Base-by-base conservation (phyloP, 805 yeast species). In the Saturnispora dispora region DNA sequence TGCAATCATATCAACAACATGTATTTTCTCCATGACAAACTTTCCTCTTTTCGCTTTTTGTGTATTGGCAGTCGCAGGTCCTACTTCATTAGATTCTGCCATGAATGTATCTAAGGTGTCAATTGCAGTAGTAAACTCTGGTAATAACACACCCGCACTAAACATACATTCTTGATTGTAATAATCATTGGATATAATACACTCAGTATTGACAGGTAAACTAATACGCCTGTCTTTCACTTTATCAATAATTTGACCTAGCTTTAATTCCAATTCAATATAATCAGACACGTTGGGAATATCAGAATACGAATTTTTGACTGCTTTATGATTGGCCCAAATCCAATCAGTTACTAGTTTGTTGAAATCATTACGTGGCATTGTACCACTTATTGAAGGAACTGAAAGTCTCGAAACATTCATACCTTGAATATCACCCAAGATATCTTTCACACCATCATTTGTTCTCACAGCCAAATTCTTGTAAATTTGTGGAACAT, bases 261-360 rank as follows among this genome's bases (percentile, higher is more conserved):
- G 77, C 62, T 85, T 85, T 61, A 84, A 71, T 67, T 86, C 95
- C 58, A 86, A 67, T 69, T 86, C 95, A 28, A 85, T 72, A 59
- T 71, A 77, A 22, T 82, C 72, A 48, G 75, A 70, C 28, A 58
- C 72, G 57, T 54, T 73, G 68, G 63, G 62, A 18, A 63, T 56
- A 48, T 64, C 64, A 2, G 54, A 47, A 45, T 65, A 60, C 59
- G 74, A 76, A 40, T 77, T 78, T 39, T 79, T 77, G 39, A 87
- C 75, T 33, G 86, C 86, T 44, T 75, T 74, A 45, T 88, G 73
- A 55, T 86, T 83, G 18, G 95, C 89, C 72, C 85, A 89, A 8
- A 90, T 75, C 97, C 97, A 90, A 58, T 84, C 88, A 22, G 93
- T 85, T 6, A 90, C 80, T 33, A 86, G 79, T 61, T 90, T 79